Base-by-base conservation (phyloP, 1,284 basidiomycete genomes). In the Trichosporon asahii region DNA sequence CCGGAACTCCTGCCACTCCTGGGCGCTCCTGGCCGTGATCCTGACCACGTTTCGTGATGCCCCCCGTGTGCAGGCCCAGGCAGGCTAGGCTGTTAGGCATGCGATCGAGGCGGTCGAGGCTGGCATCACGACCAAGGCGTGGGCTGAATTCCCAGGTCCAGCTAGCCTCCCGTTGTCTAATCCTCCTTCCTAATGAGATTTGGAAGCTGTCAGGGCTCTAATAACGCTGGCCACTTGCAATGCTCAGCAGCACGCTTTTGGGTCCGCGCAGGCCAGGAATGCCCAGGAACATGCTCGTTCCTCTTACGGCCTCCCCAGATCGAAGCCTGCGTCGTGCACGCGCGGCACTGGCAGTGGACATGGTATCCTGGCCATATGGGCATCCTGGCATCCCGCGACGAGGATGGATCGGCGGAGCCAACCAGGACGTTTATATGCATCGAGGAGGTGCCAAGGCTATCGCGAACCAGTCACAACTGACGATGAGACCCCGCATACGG, bases 41-140 rank as follows among this genome's bases (percentile, higher is more conserved):
- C 55, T 60, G 55, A n/a, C 55, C 55, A 60, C 55, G 55, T 60
- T 60, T 31, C 55, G 29, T 44, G 55, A 27, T 27, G 29, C 27
- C 15, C 31, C 29, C 55, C 4, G 55, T 23, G 18, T 14, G 14
- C 55, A 29, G 25, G 15, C 40, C 40, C 9, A 37, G 35, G 35
- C 35, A 12, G 9, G 11, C 35, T 3, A 46, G 44, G 15, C 18
- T 6, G 49, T 60, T 60, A 60, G 55, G 55, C 55, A 60, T 60
- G 55, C 55, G 55, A 60, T 60, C 55, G 55, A 53, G 49, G 21
- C 21, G 8, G 4, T 53, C 21, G 21, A 60, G 55, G 2, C 29
- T 60, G 25, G 55, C 55, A 60, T 60, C 27, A 15, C 55, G 55
- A 60, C 27, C 55, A 27, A 29, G 55, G 55, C 27, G 55, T 60